phyloP scores from a whole-genome alignment of 768 basidiomycete species.

The Tulasnella sp. region DNA sequence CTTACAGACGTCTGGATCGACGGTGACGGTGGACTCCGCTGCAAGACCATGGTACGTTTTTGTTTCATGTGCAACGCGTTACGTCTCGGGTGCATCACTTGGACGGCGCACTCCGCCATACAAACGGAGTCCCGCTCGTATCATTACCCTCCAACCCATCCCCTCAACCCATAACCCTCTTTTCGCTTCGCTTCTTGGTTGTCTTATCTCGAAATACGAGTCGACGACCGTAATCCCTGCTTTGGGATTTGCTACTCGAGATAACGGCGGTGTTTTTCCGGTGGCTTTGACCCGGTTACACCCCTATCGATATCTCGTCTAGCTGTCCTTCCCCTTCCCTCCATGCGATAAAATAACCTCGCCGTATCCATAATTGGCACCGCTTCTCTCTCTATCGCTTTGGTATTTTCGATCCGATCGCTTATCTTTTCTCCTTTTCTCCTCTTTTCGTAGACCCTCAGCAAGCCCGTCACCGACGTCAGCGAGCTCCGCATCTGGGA shows the following conservation, averaged over 20 bases:
- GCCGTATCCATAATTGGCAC: no score
- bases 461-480: conserved; percentile 81
- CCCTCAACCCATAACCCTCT: neutral
- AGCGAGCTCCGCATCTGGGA: conserved; percentile 95
- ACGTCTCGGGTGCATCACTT: neutral
- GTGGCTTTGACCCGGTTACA: no score
- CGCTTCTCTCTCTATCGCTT: no score
- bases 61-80: neutral
- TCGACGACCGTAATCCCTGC: no score
- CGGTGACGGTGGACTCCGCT: conserved; percentile 89
- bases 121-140: neutral
- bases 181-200: neutral
- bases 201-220: neutral
- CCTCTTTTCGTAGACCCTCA: conserved; percentile 61
- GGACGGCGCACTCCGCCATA: neutral
- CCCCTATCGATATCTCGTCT: no score
- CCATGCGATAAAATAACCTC: no score
- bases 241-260: neutral
- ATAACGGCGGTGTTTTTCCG: conserved; percentile 10
- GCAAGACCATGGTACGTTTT: conserved; percentile 77
- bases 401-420: neutral
- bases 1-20: conserved; percentile 94
- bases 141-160: conserved; percentile 7
- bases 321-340: no score
- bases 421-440: conserved; percentile 7